phyloP scores from a whole-genome alignment of 805 yeast species.

The Lipomyces kockii region DNA sequence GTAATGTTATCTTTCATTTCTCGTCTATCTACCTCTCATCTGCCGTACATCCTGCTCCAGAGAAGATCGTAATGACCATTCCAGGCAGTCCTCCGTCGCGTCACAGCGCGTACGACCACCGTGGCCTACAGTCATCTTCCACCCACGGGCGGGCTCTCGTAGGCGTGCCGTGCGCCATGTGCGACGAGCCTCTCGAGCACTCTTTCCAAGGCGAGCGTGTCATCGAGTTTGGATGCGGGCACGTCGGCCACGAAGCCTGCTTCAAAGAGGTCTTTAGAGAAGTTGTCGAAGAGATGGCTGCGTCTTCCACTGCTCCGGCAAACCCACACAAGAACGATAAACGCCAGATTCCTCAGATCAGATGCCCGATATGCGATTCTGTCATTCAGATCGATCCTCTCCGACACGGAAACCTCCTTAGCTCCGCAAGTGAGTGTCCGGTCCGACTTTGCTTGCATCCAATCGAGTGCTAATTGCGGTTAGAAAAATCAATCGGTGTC shows the following conservation, averaged over 20 bases:
- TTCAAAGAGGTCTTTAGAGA: constrained; percentile 11
- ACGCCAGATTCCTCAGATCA: constrained; percentile 5
- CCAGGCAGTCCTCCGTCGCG: background rate
- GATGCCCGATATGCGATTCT: constrained; percentile 12
- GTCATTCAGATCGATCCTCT: constrained; percentile 12
- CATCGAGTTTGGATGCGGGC: constrained; percentile 34
- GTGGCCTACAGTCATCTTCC: background rate
- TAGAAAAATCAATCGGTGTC: constrained; percentile 2
- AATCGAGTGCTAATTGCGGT: background rate
- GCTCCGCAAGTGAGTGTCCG: background rate
- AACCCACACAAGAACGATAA: background rate
- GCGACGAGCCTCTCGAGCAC: constrained; percentile 37
- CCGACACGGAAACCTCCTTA: constrained; percentile 1
- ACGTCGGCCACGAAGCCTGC: constrained; percentile 35
- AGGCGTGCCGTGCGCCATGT: constrained; percentile 29
- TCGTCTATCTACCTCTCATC: background rate
- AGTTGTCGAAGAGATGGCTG: background rate
- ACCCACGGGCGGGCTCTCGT: constrained; percentile 21
- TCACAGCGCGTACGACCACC: background rate
- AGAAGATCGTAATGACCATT: background rate
- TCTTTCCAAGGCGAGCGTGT: constrained; percentile 35
- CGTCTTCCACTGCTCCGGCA: background rate
- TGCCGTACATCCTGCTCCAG: background rate
- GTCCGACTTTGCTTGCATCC: background rate
- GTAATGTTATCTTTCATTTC: background rate